phyloP scores from a whole-genome alignment of 306 rosid species.

The Malus fusca region DNA sequence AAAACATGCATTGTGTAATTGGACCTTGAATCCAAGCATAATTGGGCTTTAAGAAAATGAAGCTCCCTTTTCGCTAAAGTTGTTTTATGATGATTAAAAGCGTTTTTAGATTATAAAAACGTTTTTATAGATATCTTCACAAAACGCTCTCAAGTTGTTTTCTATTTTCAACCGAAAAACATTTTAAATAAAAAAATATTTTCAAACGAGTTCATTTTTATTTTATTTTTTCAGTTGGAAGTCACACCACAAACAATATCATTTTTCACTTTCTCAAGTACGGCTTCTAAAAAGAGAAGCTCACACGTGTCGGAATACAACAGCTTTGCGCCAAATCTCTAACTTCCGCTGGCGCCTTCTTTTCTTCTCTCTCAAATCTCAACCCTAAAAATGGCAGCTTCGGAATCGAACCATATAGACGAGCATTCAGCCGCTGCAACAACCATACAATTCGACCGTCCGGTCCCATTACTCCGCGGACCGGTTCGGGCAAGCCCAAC shows the following conservation, averaged over 20 bases:
- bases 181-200: too few species aligned
- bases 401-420: constrained; percentile 20
- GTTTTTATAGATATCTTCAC: too few species aligned
- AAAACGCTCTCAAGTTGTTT: too few species aligned
- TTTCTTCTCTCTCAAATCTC: not conserved
- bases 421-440: constrained; percentile 53
- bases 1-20: too few species aligned
- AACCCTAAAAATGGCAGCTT: constrained; percentile 20
- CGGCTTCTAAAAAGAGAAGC: not conserved
- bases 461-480: constrained; percentile 56
- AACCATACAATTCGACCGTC: constrained; percentile 40
- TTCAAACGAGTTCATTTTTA: too few species aligned
- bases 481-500: constrained; percentile 39
- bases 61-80: not conserved
- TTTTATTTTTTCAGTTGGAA: too few species aligned
- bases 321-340: not conserved
- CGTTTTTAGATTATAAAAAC: too few species aligned
- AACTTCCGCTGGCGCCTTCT: not conserved
- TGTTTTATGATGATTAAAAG: too few species aligned
- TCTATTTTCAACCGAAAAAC: too few species aligned
- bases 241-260: not conserved
- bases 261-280: not conserved
- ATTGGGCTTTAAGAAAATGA: not conserved
- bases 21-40: not conserved
- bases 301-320: not conserved